A percentile compares a stretch with the other conserved stretches of the same genome.
These are phyloP conservation scores for Kazachstania viticola DNA, from an alignment of 805 yeast species.

Conservation along the genomic window DNA sequence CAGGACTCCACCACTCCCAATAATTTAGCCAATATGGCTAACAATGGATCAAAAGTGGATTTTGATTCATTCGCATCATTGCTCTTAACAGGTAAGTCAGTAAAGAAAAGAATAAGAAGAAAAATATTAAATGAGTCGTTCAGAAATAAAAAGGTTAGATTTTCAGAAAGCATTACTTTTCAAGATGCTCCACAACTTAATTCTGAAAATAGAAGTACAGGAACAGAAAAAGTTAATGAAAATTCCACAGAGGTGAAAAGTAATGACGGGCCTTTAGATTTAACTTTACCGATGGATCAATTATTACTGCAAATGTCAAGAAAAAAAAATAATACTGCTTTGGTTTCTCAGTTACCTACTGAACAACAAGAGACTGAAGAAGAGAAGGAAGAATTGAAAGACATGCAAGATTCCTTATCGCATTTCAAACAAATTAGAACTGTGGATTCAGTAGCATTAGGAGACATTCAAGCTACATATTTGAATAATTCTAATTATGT, in stretches of 20 bases:
- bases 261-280: conserved; percentile 34
- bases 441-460: conserved; percentile 44
- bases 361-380: conserved; percentile 37
- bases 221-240: conserved; percentile 7
- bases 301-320: conserved; percentile 37
- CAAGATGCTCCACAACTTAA: conserved; percentile 17
- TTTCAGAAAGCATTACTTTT: conserved; percentile 50
- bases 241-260: conserved; percentile 9
- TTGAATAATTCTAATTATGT: conserved; percentile 1
- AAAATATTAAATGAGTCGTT: conserved; percentile 24
- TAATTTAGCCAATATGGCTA: conserved; percentile 1
- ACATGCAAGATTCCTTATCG: conserved; percentile 63
- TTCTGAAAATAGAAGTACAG: background rate
- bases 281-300: conserved; percentile 70
- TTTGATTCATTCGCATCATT: conserved; percentile 79
- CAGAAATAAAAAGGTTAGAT: conserved; percentile 54
- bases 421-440: conserved; percentile 62
- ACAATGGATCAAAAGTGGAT: conserved; percentile 39
- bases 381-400: conserved; percentile 60
- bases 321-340: conserved; percentile 13
- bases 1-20: conserved; percentile 6
- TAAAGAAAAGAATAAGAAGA: conserved; percentile 30
- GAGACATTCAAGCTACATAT: conserved; percentile 2
- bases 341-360: conserved; percentile 23
- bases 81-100: conserved; percentile 69